Base-by-base conservation (phyloP, 2,329 filamentous ascomycete genomes). In the Neopestalotiopsis sp. region DNA sequence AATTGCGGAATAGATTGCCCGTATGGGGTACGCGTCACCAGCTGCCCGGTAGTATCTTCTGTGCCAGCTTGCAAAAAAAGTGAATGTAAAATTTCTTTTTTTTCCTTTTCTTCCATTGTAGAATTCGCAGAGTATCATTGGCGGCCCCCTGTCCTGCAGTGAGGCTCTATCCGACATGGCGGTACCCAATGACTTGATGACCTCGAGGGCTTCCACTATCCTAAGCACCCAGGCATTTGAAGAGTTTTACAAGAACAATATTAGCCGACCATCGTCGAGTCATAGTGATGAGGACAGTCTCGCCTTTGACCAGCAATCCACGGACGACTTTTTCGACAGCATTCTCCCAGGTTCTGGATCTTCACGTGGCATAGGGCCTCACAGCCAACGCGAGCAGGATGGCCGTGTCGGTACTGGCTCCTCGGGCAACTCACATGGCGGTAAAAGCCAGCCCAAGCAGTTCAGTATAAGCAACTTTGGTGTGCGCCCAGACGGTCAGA, bases 391-490 rank as follows among this genome's bases (percentile, higher is more conserved):
- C 4, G 38, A 49, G 20, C 14, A 28, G 34, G 59, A 38, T 6
- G 40, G 59, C 32, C 24, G 10, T 24, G 40, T 10, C 20, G 40
- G 24, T 14, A 10, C 28, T 5, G 38, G 34, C 34, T 14, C 20
- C 24, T 28, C n/a, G 12, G n/a, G 40, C n/a, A 28, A 5, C 13
- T 32, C 34, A 30, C 59, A 42, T 17, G 20, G 34, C n/a, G 40
- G 20, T 4, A 53, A 32, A 10, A 45, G n/a, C 13, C 61, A 64
- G 30, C 24, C 45, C 17, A 64, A 64, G 9, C 61, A 45, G 24
- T 42, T n/a, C 20, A 64, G 61, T n/a, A 62, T 42, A 14, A 24
- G n/a, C 61, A 64, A 38, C 38, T 53, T 40, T 38, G 61, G 61
- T 3, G 7, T 32, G 9, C 20, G 24, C 12, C 28, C 38, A 24